Evolutionary conservation across 129 eudicot species (phyloP).

Genomic region (Pulicaria dysenterica): DNA sequence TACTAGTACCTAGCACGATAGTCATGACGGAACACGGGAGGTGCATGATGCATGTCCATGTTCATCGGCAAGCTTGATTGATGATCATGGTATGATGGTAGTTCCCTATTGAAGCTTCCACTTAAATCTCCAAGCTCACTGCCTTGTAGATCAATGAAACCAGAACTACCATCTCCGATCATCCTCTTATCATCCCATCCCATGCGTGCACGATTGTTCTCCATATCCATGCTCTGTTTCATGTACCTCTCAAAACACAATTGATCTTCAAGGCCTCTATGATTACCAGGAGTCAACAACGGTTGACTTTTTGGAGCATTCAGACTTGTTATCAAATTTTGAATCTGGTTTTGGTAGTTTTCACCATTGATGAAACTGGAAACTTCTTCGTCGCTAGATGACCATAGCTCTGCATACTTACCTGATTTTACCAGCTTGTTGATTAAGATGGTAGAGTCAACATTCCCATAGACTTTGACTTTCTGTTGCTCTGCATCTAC

Average conservation of each 20-base stretch:
- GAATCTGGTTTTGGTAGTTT: conserved; percentile 36
- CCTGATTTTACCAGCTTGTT: conserved; percentile 69
- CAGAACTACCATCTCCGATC: conserved; percentile 21
- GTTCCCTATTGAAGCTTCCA: conserved; percentile 35
- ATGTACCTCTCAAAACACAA: conserved; percentile 38
- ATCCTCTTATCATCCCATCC: conserved; percentile 35
- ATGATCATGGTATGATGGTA: conserved; percentile 31
- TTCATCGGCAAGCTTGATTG: conserved; percentile 32
- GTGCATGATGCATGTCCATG: conserved; percentile 38
- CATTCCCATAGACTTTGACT: conserved; percentile 65
- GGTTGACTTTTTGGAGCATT: conserved; percentile 36
- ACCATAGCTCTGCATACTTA: conserved; percentile 68
- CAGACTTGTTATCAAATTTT: conserved; percentile 20
- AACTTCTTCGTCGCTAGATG: conserved; percentile 33
- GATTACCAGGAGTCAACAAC: conserved; percentile 29
- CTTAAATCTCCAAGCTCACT: conserved; percentile 31
- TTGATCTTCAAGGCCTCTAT: conserved; percentile 35
- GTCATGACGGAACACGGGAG: conserved; percentile 29
- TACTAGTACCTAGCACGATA: conserved; percentile 24
- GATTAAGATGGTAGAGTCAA: conserved; percentile 57
- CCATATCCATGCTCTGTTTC: conserved; percentile 40
- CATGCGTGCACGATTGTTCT: conserved; percentile 25
- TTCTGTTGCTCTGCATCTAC: conserved; percentile 61
- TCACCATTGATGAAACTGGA: conserved; percentile 20
- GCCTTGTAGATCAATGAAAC: conserved; percentile 31